Evolutionary conservation across 106 monocot genomes (phyloP).

Genomic region (Hemerocallis citrina): DNA sequence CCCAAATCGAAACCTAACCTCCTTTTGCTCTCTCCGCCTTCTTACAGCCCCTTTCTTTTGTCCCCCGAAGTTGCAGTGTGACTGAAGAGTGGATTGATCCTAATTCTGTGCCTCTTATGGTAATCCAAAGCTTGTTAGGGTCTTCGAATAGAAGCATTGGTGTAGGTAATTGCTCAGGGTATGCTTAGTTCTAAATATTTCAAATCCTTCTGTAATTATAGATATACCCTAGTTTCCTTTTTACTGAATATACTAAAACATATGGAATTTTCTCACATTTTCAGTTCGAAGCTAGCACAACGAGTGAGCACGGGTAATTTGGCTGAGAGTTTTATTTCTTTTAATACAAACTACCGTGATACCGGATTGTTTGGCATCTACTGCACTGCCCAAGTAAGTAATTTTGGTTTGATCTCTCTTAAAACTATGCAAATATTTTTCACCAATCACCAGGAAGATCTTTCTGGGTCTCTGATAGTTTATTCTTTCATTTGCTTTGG

Average conservation of each 20-base stretch:
- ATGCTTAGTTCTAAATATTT: background rate
- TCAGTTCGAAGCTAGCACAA: constrained; percentile 70
- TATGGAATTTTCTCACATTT: background rate
- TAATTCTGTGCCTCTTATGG: constrained; percentile 85
- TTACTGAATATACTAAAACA: background rate
- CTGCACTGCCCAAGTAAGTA: constrained; percentile 48
- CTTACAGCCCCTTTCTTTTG: too few relatives aligned
- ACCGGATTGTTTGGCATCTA: constrained; percentile 92
- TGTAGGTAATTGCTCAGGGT: constrained; percentile 82
- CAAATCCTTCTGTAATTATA: background rate
- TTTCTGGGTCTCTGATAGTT: too few relatives aligned
- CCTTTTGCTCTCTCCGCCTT: too few relatives aligned
- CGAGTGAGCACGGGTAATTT: constrained; percentile 46
- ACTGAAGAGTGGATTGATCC: constrained; percentile 79
- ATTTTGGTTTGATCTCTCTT: too few relatives aligned
- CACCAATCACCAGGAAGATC: too few relatives aligned
- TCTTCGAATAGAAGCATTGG: constrained; percentile 68
- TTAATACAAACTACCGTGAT: constrained; percentile 92
- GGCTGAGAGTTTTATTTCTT: constrained; percentile 90
- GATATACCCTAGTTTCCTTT: background rate
- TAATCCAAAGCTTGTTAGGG: constrained; percentile 83
- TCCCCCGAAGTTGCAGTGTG: too few relatives aligned
- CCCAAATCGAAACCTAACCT: too few relatives aligned
- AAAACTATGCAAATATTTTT: too few relatives aligned
- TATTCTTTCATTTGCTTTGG: too few relatives aligned